Base-by-base conservation (phyloP, 2,329 filamentous ascomycete genomes). In the Alternaria sp. region DNA sequence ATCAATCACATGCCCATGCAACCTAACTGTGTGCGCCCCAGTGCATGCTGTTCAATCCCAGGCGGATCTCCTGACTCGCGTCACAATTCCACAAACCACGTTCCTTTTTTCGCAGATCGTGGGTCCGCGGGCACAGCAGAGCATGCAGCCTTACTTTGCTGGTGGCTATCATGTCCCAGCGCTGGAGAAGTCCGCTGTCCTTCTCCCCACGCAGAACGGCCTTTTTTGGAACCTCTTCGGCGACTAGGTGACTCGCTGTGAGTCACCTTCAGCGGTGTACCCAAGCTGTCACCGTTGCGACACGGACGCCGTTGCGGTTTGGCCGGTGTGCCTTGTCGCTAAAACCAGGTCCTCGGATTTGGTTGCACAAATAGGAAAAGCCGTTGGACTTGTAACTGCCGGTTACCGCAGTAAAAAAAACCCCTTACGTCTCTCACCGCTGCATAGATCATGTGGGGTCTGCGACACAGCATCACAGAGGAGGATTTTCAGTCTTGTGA, bases 1-100 rank as follows among this genome's bases (percentile, higher is more conserved):
- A 63, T 62, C 61, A 57, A 61, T 72, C 70, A 73, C 68, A 72
- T 68, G 65, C 61, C 52, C 64, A 65, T 67, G 61, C 63, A 60
- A 36, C 51, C 42, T 39, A 57, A 51, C 50, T 60, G 58, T 58
- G 44, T 44, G 36, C 24, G 28, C 26, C 26, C 53, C 42, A 44
- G 49, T 58, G 26, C 42, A 45, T 56, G 49, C 28, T 36, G n/a
- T 21, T 40, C 37, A 11, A 63, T 57, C 67, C 67, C 52, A 67
- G 67, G 62, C 62, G 67, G 67, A 70, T 70, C 66, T 36, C 48
- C 52, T 57, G 51, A 61, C 50, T 61, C 62, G 60, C 51, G 44
- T 37, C 53, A 60, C 58, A 60, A 54, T 62, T 62, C 59, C 61
- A 63, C 62, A 68, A 67, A 62, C 63, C 64, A 67, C 39, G 61